Base-by-base conservation (phyloP, 257 asterid genomes). In the Verbascum thapsus region DNA sequence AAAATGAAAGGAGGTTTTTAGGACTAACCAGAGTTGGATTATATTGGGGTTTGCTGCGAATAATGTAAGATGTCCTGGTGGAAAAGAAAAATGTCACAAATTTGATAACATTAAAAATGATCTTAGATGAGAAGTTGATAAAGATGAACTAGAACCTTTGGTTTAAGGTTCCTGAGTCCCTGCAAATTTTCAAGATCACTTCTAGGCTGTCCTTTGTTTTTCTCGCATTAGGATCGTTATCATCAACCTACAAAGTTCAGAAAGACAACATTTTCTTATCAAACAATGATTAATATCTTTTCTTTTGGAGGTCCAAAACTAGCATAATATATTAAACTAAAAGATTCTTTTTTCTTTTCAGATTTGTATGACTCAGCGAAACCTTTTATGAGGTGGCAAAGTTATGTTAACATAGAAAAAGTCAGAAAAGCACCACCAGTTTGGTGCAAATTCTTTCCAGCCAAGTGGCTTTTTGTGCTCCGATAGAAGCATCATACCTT, bases 141-240 rank as follows among this genome's bases (percentile, higher is more conserved):
- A 41, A 13, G 49, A 39, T 10, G 1, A 10, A 55, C 30, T 13
- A 8, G 17, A 23, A 76, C 85, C 80, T 72, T 57, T 79, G 73
- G 67, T 53, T 71, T 38, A 79, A 55, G 57, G 73, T 73, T 76
- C 90, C 97, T 8, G 96, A 90, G 10, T 87, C 97, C 81, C 83
- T 81, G 87, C 97, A 90, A 26, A 72, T 42, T 77, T 81, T 87
- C 85, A 85, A 59, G 72, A 85, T 80, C 47, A 71, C 63, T 43
- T 90, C 96, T 13, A 90, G 66, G 67, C 56, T 80, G 52, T 73
- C 83, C 48, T 72, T 82, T 6, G 88, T 87, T 81, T 81, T 85
- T 75, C 61, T 77, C 54, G 97, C 88, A 80, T 80, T 90, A 23
- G 92, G 97, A 76, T 87, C 96, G 20, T 63, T 73, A 39, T 73